Base-by-base conservation (phyloP, 768 basidiomycete genomes). In the Pulveroboletus frians region DNA sequence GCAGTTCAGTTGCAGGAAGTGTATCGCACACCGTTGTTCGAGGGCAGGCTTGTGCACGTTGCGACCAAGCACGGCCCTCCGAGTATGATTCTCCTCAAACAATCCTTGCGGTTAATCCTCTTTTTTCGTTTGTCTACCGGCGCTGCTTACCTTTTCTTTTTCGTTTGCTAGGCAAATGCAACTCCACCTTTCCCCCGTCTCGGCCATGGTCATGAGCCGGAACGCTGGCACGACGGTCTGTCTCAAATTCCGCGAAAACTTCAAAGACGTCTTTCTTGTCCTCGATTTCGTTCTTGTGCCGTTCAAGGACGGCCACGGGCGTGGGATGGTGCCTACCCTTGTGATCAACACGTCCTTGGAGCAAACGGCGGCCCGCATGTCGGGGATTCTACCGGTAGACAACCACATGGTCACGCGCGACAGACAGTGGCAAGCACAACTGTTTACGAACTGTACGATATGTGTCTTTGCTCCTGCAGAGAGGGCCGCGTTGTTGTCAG, bases 371-470 rank as follows among this genome's bases (percentile, higher is more conserved):
- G 46, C 62, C 4, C 76, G 77, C 43, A 66, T 85, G 26, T 63
- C 69, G n/a, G 61, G 71, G 0, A 69, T 79, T 23, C 62, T 80
- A 18, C 71, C 72, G 2, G 65, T 77, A 37, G 81, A 83, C 47
- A 62, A 69, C 42, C 59, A 57, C 30, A 45, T 78, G 42, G 55
- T 80, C 23, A 57, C 62, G 15, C 75, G 78, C 48, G 63, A 65
- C 30, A 56, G 77, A 45, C 76, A 76, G 52, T 85, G 83, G 81
- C 79, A 85, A 52, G 76, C 80, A 0, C 79, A 83, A 52, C 74
- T 83, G 9, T 71, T 84, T 38, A 64, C 71, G 8, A 73, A 78
- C 52, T 83, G 73, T 58, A 80, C 78, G n/a, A 81, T 76, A 6
- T 77, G 83, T 46, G 68, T 76, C 49, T 75, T 85, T 54, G 62